Evolutionary conservation across 371 early-diverging fungal species (phyloP), one percentile per base, ranked within the genome.

Genomic region (Cladochytrium tenue): DNA sequence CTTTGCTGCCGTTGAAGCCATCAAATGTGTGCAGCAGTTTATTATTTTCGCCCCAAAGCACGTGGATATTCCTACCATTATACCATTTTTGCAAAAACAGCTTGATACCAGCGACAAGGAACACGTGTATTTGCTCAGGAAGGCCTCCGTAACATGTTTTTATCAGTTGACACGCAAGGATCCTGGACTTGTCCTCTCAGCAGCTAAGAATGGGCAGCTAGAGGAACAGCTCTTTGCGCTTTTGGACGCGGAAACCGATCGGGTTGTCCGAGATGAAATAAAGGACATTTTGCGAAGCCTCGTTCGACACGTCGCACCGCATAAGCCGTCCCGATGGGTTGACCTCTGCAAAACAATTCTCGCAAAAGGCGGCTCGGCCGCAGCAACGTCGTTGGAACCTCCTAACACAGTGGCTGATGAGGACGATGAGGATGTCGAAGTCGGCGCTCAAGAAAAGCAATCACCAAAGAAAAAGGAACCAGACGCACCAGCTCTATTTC

Each of bases 21-120:
- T 95, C 64, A 87, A 90, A 27, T 95, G 93, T 67, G 88, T 90
- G 32, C 94, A 93, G 64, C 90, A 93, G 60, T 88, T 95, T 58
- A 89, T 94, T 60, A 88, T 93, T 87, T 93, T 95, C 84, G 92
- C 93, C 0, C 93, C 92, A 0, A 83, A 88, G 51, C 71, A 88
- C 51, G 81, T 94, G 1, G 86, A 92, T 51, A 81, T 88, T 33
- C 76, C 81, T 2, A 78, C 80, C 13, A 68, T 94, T 10, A 88
- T 93, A 0, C 92, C 90, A 0, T 92, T 91, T 70, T 70, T 95
- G 56, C 94, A 93, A 63, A 72, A 74, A 1, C 90, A 91, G 57
- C 82, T 93, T 31, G 51, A 69, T 1, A 64, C 58, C 3, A 69
- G 74, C 7, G 83, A 88, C 53, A n/a, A 50, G 10, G 76, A 86